Evolutionary conservation across 1,139 yeast species (phyloP).

Genomic region (Suhomyces atakaporum): DNA sequence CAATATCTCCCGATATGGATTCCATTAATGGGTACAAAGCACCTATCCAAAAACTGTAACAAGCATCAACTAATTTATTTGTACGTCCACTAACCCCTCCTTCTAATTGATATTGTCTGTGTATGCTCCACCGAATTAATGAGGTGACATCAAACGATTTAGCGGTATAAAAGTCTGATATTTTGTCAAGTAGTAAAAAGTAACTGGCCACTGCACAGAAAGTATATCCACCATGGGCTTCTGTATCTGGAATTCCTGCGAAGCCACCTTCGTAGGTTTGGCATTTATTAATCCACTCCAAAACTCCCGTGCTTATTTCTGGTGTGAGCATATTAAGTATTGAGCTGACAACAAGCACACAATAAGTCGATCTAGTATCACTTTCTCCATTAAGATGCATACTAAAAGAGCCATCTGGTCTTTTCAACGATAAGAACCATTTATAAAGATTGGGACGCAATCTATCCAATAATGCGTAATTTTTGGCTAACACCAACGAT

Average conservation of each 20-base stretch:
- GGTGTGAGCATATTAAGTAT: conserved; percentile 64
- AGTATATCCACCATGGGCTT: conserved; percentile 97
- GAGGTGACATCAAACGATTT: conserved; percentile 37
- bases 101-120: conserved; percentile 69
- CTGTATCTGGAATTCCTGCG: conserved; percentile 77
- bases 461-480: conserved; percentile 31
- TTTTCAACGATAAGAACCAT: conserved; percentile 72
- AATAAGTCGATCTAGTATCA: conserved; percentile 86
- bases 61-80: conserved; percentile 92
- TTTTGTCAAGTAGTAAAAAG: conserved; percentile 44
- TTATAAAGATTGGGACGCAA: conserved; percentile 44
- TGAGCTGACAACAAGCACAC: conserved; percentile 77
- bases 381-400: conserved; percentile 82
- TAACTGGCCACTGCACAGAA: conserved; percentile 84
- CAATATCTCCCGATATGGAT: conserved; percentile 33
- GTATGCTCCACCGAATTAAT: conserved; percentile 64
- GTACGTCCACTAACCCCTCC: conserved; percentile 91
- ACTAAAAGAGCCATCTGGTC: conserved; percentile 67
- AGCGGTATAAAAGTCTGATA: conserved; percentile 18
- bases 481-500: conserved; percentile 58
- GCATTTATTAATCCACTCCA: conserved; percentile 65
- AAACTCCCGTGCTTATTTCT: conserved; percentile 55
- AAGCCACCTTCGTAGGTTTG: conserved; percentile 97
- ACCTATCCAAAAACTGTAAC: conserved; percentile 97
- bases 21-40: conserved; percentile 70